A percentile compares a stretch with the other conserved stretches of the same genome.
Evolutionary conservation across 108 stramenopile genomes (phyloP).

Genomic region (Cyclotella distinguenda): DNA sequence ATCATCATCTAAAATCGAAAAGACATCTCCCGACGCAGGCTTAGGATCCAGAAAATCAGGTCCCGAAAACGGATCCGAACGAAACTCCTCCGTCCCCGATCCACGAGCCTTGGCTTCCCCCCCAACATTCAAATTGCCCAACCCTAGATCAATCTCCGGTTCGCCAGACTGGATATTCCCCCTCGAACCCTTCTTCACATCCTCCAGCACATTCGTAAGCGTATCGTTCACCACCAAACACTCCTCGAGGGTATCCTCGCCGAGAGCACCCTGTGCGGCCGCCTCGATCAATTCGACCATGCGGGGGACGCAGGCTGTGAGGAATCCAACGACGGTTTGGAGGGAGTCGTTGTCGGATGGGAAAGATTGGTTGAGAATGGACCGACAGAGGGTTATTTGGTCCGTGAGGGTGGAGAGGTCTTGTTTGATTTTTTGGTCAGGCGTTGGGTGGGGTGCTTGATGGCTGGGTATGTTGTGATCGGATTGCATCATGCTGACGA

Average conservation of each 20-base stretch:
- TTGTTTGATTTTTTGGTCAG: constrained; percentile 63
- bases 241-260: constrained; percentile 65
- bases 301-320: constrained; percentile 83
- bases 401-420: constrained; percentile 66
- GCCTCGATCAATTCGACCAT: constrained; percentile 83
- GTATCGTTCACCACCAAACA: constrained; percentile 77
- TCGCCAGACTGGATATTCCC: constrained; percentile 17
- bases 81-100: constrained; percentile 13
- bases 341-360: constrained; percentile 48
- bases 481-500: constrained; percentile 30
- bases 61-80: constrained; percentile 29
- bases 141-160: background rate
- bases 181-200: constrained; percentile 39
- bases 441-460: constrained; percentile 4
- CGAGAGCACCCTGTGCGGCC: constrained; percentile 58
- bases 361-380: constrained; percentile 47
- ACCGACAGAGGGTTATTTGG: constrained; percentile 70
- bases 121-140: constrained; percentile 18
- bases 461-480: constrained; percentile 8
- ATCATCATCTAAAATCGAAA: constrained; percentile 17
- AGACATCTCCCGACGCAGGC: constrained; percentile 18
- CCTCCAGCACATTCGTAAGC: constrained; percentile 56
- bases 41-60: constrained; percentile 29
- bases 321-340: constrained; percentile 71
- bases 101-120: background rate